Conservation (phyloP, 1,139 yeast species). For the Kodamaea ohmeri region DNA sequence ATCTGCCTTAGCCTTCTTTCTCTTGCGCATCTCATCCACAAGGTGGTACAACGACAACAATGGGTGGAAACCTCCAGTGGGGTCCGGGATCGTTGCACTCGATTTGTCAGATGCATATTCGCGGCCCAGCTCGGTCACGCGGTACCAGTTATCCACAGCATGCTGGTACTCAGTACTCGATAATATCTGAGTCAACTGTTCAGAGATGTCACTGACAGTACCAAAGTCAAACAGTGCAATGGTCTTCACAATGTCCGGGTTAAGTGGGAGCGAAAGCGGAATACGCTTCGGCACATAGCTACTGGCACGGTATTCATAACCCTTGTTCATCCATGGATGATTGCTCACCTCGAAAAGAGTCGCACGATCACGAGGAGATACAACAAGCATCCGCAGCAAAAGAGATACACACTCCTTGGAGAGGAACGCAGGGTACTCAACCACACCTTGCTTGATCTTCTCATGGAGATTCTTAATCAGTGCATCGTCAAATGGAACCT, state of each 20-base stretch:
- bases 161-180: slow-evolving; percentile 66
- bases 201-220: slow-evolving; percentile 53
- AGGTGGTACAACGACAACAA: slow-evolving; percentile 80
- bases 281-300: slow-evolving; percentile 72
- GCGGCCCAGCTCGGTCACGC: slow-evolving; percentile 39
- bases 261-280: slow-evolving; percentile 75
- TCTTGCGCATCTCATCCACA: slow-evolving; percentile 76
- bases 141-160: slow-evolving; percentile 66
- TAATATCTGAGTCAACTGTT: slow-evolving; percentile 57
- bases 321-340: slow-evolving; percentile 95
- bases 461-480: slow-evolving; percentile 90
- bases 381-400: slow-evolving; percentile 86
- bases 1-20: slow-evolving; percentile 61
- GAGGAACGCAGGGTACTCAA: slow-evolving; percentile 84
- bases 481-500: slow-evolving; percentile 97
- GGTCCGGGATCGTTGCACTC: slow-evolving; percentile 55
- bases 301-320: slow-evolving; percentile 72
- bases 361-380: slow-evolving; percentile 81
- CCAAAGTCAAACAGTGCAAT: slow-evolving; percentile 84
- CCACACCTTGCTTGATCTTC: slow-evolving; percentile 88
- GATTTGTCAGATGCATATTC: slow-evolving; percentile 43
- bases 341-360: slow-evolving; percentile 70
- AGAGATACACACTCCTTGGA: slow-evolving; percentile 82
- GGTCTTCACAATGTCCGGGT: slow-evolving; percentile 64
- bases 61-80: slow-evolving; percentile 90